Evolutionary conservation across 768 basidiomycete genomes (phyloP).

Genomic region (Mycena indigotica): DNA sequence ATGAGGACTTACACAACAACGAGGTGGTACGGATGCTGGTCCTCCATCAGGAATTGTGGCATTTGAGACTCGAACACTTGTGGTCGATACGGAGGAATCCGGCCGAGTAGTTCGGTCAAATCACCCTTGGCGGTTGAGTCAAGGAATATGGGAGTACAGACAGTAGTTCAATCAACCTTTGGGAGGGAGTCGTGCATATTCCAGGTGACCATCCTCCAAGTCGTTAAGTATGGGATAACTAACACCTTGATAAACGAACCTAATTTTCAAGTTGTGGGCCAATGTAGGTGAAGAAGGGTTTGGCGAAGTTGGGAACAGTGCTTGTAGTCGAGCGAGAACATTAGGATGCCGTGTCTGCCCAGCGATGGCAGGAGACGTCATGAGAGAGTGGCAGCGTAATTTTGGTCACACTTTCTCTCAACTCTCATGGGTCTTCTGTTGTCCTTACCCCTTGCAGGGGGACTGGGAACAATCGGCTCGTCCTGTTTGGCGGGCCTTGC

Average conservation of each 20-base stretch:
- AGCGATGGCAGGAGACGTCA: too few relatives aligned
- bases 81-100: slow-evolving; percentile 48
- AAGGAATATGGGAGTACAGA: too few relatives aligned
- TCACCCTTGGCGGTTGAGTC: too few relatives aligned
- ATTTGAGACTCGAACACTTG: slow-evolving; percentile 35
- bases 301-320: slow-evolving; percentile 47
- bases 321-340: slow-evolving; percentile 54
- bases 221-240: slow-evolving; percentile 18
- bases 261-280: too few relatives aligned
- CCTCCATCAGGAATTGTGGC: slow-evolving; percentile 52
- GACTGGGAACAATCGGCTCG: slow-evolving; percentile 69
- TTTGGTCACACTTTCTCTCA: too few relatives aligned
- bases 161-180: slow-evolving; percentile 74
- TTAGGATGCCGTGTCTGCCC: slow-evolving; percentile 41
- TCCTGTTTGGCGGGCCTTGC: slow-evolving; percentile 84
- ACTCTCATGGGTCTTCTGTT: slow-evolving; percentile 79
- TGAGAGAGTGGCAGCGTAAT: too few relatives aligned
- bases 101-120: slow-evolving; percentile 69
- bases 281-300: slow-evolving; percentile 26
- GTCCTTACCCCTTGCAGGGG: slow-evolving; percentile 72
- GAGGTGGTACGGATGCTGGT: slow-evolving; percentile 72
- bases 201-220: slow-evolving; percentile 63
- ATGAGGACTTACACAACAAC: slow-evolving; percentile 64
- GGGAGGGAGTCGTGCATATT: slow-evolving; percentile 86
- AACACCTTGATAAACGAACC: slow-evolving; percentile 27